Conservation (phyloP, 2,329 filamentous ascomycete species). For the Penicillium sp. region DNA sequence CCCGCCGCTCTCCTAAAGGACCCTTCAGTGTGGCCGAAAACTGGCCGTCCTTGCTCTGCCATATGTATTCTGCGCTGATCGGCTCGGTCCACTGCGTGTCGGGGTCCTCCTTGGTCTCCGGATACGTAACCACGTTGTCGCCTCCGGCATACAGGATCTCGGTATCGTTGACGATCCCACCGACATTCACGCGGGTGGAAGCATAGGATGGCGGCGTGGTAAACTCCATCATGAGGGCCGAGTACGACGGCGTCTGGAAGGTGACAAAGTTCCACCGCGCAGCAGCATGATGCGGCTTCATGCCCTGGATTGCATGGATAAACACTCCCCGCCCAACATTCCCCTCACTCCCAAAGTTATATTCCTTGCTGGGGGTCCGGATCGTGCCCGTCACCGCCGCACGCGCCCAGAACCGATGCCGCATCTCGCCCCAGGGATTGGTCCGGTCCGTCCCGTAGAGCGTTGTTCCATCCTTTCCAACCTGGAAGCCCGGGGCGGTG, state of each 20-base stretch:
- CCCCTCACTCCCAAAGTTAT: not conserved
- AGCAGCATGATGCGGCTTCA: not conserved
- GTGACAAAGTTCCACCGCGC: not conserved
- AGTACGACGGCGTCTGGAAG: not conserved
- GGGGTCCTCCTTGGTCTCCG: not conserved
- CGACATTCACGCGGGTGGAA: not conserved
- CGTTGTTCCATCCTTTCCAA: not conserved
- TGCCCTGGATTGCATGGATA: not conserved
- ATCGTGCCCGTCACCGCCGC: not conserved
- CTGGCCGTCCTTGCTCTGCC: not conserved
- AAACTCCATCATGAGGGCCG: not conserved
- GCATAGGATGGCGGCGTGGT: not conserved
- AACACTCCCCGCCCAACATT: not conserved
- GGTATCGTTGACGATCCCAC: not conserved
- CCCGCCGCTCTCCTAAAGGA: not conserved
- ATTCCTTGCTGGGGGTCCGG: not conserved
- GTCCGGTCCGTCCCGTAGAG: not conserved
- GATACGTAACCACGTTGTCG: not conserved
- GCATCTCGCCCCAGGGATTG: not conserved
- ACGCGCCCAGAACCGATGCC: not conserved
- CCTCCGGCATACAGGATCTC: not conserved
- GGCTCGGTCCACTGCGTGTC: not conserved
- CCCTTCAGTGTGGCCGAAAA: not conserved
- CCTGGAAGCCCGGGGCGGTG: not conserved
- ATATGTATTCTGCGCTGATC: not conserved